Conservation (phyloP, 805 yeast genomes). For the Kodamaea nitidulidarum region DNA sequence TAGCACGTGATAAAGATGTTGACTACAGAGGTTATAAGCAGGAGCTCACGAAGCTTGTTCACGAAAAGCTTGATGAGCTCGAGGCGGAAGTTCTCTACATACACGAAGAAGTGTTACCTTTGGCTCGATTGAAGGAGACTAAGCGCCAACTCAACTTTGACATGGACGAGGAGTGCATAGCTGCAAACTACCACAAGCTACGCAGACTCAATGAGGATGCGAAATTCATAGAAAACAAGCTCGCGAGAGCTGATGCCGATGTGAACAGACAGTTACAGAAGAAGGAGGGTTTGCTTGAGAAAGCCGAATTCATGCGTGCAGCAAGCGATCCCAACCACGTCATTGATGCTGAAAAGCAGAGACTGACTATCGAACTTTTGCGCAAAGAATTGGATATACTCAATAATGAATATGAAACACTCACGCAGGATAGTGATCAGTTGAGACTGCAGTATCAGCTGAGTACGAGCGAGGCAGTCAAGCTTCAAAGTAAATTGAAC, state of each 20-base stretch:
- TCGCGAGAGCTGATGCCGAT: slow-evolving; percentile 30
- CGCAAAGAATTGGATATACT: slow-evolving; percentile 25
- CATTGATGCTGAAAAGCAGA: slow-evolving; percentile 17
- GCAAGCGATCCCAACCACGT: slow-evolving; percentile 5
- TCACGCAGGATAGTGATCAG: slow-evolving; percentile 27
- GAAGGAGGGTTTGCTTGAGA: slow-evolving; percentile 13
- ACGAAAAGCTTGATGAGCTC: slow-evolving; percentile 19
- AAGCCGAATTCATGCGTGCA: slow-evolving; percentile 7
- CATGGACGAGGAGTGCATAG: slow-evolving; percentile 30
- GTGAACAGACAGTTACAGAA: slow-evolving; percentile 17
- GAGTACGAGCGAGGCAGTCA: slow-evolving; percentile 32
- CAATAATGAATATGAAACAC: slow-evolving; percentile 20
- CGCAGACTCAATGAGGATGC: slow-evolving; percentile 36
- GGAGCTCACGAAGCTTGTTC: slow-evolving; percentile 25
- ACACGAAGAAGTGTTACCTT: slow-evolving; percentile 17
- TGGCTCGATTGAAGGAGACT: slow-evolving; percentile 23
- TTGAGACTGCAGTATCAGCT: slow-evolving; percentile 31
- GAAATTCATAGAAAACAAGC: slow-evolving; percentile 26
- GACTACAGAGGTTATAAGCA: slow-evolving; percentile 28
- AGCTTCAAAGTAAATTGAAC: slow-evolving; percentile 20
- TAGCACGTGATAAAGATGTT: slow-evolving; percentile 6
- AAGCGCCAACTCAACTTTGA: slow-evolving; percentile 31
- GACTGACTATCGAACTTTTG: slow-evolving; percentile 18
- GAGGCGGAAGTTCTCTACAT: slow-evolving; percentile 15
- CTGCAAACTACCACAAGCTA: slow-evolving; percentile 28